Percentiles rank a stretch among this genome's conserved stretches.
These are phyloP conservation scores for Penicillium canariense DNA, from an alignment of 495 filamentous ascomycete genomes.

Conservation along the genomic window DNA sequence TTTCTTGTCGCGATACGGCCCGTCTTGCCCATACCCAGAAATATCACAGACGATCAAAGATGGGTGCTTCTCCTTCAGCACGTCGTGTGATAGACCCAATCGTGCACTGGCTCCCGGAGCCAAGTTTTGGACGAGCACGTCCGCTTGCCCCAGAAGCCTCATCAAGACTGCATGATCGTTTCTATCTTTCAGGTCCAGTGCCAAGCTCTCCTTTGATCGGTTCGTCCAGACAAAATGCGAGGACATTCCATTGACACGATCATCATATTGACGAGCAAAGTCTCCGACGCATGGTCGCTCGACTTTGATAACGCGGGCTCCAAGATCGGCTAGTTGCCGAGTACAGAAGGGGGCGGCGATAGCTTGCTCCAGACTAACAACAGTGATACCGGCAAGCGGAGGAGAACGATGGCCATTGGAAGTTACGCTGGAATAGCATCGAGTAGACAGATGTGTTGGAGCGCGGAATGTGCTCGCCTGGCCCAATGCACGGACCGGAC, in stretches of 20 bases:
- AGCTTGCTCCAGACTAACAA: conserved; percentile 53
- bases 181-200: conserved; percentile 44
- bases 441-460: neutral
- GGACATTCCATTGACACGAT: conserved; percentile 43
- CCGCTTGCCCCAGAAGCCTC: conserved; percentile 42
- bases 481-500: neutral
- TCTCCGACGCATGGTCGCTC: conserved; percentile 49
- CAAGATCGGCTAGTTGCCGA: conserved; percentile 50
- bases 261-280: conserved; percentile 51
- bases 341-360: conserved; percentile 54
- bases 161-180: conserved; percentile 42
- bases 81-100: conserved; percentile 45
- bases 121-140: conserved; percentile 53
- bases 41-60: conserved; percentile 54
- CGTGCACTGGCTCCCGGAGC: conserved; percentile 48
- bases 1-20: conserved; percentile 53
- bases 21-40: conserved; percentile 49
- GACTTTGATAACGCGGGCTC: conserved; percentile 53
- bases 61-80: conserved; percentile 38
- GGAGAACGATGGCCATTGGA: conserved; percentile 12
- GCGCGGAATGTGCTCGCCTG: neutral
- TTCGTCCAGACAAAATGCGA: conserved; percentile 56
- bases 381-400: conserved; percentile 47
- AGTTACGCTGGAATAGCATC: conserved; percentile 12
- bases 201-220: conserved; percentile 50